phyloP scores from a whole-genome alignment of 495 filamentous ascomycete species.

The Aspergillus funiculosus region DNA sequence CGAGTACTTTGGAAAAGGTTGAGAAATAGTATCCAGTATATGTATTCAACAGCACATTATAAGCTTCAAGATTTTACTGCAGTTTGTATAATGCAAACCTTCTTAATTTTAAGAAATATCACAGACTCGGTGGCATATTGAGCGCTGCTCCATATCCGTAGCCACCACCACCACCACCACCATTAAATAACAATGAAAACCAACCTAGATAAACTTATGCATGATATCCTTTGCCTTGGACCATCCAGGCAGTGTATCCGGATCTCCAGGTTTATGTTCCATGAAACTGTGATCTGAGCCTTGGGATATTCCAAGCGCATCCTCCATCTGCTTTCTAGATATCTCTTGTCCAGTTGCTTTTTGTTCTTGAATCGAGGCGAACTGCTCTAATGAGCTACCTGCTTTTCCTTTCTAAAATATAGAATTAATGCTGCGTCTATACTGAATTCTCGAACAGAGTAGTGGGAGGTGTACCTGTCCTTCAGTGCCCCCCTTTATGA shows the following conservation, averaged over 20 bases:
- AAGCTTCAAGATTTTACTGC: no score
- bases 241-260: constrained; percentile 9
- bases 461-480: background rate
- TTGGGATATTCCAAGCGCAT: background rate
- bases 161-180: background rate
- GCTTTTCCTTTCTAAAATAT: background rate
- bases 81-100: no score
- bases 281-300: background rate
- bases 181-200: background rate
- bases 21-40: no score
- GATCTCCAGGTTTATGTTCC: constrained; percentile 2
- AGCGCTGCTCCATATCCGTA: no score
- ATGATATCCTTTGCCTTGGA: background rate
- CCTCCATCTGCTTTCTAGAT: background rate
- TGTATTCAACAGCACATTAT: no score
- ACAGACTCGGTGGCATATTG: no score
- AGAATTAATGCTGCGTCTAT: no score
- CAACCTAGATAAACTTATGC: background rate
- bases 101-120: no score
- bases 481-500: constrained; percentile 4
- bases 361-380: background rate
- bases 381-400: background rate
- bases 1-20: constrained; percentile 9
- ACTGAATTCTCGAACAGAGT: no score
- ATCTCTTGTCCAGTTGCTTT: background rate